Conservation (phyloP, 2,329 filamentous ascomycete genomes). For the Botrytis fabae region DNA sequence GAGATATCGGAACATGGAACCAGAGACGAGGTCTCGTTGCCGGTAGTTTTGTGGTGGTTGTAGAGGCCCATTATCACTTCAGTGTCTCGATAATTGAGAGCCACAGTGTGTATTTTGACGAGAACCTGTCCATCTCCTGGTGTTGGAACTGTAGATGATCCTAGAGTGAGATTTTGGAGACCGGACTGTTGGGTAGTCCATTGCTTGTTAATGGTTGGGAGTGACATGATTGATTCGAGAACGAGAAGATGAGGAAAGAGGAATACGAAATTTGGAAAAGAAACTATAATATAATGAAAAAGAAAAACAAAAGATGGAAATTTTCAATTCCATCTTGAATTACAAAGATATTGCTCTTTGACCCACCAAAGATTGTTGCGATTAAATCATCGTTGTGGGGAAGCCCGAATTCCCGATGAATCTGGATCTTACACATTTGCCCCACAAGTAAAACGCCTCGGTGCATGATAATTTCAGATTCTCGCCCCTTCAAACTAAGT, state of each 20-base stretch:
- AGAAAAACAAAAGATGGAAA: not conserved
- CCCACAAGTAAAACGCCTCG: slow-evolving; percentile 11
- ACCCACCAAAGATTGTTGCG: slow-evolving; percentile 5
- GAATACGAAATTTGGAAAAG: not conserved
- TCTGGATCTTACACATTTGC: slow-evolving; percentile 12
- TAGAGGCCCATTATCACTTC: slow-evolving; percentile 47
- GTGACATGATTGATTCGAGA: slow-evolving; percentile 24
- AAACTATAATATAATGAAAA: not conserved
- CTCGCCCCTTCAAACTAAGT: not conserved
- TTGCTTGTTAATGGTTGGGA: slow-evolving; percentile 44
- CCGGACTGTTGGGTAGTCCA: slow-evolving; percentile 59
- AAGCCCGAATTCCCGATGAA: slow-evolving; percentile 14
- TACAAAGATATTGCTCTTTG: slow-evolving; percentile 13
- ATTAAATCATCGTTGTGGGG: slow-evolving; percentile 2
- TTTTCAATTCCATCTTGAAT: not conserved
- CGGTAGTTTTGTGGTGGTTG: slow-evolving; percentile 61
- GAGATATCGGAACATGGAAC: slow-evolving; percentile 73
- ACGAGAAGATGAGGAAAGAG: not conserved
- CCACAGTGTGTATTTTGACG: slow-evolving; percentile 36
- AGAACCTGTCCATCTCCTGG: slow-evolving; percentile 51
- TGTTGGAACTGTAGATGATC: slow-evolving; percentile 48
- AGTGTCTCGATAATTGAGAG: slow-evolving; percentile 39
- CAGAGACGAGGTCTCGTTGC: slow-evolving; percentile 34
- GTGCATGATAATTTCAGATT: slow-evolving; percentile 9
- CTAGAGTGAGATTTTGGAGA: slow-evolving; percentile 52